Evolutionary conservation across 1,284 basidiomycete genomes (phyloP), one percentile per base, ranked within the genome.

Genomic region (Wallemia hederae): DNA sequence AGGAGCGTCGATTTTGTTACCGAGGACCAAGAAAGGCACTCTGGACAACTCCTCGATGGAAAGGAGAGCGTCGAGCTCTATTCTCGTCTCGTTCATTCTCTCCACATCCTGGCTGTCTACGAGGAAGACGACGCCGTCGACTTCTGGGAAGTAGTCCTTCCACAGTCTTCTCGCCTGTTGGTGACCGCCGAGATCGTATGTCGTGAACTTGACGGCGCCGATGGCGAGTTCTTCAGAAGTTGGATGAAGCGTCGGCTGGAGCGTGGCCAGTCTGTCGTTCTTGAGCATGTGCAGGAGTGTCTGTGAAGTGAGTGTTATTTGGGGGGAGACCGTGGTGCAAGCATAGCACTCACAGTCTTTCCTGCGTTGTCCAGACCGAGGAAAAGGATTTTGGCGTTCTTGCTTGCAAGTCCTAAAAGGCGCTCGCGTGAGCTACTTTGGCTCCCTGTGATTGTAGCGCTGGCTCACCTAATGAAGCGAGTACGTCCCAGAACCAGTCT

Each of bases 101-200:
- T 97, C 92, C 67, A 83, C 82, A 75, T 99, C 94, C 65, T 90
- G 88, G 64, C 82, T 84, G 75, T 99, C 94, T 64, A 99, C 92
- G 62, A 99, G 77, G 80, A 98, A 99, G 69, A 98, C 82, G 67
- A 99, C 97, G 29, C 89, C 94, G 69, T 99, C 90, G 56, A 98
- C 94, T 73, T 98, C 94, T 61, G 94, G 92, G 82, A 98, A 98
- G 76, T 98, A 99, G 73, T 99, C 92, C 65, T 89, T 83, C 94
- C 94, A 99, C 70, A 98, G 82, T 67, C 94, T 85, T 67, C 94
- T 90, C 61, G 94, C 89, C 72, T 97, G 92, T 71, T 85, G 81
- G 76, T 98, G 92, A 70, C 94, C 94, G 68, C 94, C 94, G 62
- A 99, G 77, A 72, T 99, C 94, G 69, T 97, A 94, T 0, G 94